phyloP scores from a whole-genome alignment of 2,329 filamentous ascomycete species.

The Cercospora berteroae region DNA sequence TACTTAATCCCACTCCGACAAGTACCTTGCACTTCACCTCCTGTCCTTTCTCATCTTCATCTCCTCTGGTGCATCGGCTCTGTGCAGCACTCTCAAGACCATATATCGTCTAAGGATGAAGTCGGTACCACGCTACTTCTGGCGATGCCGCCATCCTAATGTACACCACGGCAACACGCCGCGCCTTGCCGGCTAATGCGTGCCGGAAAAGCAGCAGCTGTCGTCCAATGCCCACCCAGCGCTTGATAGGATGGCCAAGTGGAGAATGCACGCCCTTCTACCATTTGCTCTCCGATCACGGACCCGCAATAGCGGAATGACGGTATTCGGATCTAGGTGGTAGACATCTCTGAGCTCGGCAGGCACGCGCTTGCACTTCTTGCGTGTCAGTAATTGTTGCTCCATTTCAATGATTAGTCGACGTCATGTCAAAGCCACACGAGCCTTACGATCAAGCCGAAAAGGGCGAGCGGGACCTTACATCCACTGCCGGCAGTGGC shows the following conservation, averaged over 20 bases:
- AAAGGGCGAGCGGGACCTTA: background rate
- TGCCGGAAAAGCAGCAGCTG: background rate
- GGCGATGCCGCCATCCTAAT: background rate
- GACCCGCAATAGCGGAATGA: background rate
- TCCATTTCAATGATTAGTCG: background rate
- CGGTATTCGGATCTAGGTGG: background rate
- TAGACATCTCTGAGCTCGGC: background rate
- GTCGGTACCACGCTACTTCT: background rate
- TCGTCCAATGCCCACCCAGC: background rate
- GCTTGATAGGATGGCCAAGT: background rate
- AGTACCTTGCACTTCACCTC: background rate
- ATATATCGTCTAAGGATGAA: background rate
- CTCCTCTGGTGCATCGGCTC: background rate
- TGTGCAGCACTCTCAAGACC: background rate
- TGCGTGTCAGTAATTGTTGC: background rate
- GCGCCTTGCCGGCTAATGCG: background rate
- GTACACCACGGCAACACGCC: background rate
- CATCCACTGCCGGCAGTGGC: constrained; percentile 12
- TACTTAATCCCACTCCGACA: background rate
- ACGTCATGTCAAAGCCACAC: background rate
- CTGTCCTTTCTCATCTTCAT: background rate
- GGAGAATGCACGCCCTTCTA: background rate
- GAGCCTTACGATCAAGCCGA: background rate
- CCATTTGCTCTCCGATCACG: background rate
- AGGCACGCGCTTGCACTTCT: background rate